These are phyloP conservation scores for Malus hybrid DNA, from an alignment of 331 rosid genomes.

Conservation along the genomic window DNA sequence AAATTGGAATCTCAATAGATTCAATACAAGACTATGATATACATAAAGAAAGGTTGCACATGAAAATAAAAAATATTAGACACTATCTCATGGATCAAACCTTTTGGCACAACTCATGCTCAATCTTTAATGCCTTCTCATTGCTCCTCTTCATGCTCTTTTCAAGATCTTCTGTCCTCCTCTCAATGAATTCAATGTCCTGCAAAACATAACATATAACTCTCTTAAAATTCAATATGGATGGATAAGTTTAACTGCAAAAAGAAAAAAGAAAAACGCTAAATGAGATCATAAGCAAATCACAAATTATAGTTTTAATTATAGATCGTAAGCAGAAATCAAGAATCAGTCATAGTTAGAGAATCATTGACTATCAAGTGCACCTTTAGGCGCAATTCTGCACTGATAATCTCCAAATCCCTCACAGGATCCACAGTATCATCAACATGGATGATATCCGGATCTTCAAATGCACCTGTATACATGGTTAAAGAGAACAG, in stretches of 20 bases:
- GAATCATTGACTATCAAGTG: neutral
- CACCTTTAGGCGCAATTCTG: constrained; percentile 88
- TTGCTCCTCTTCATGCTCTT: constrained; percentile 99
- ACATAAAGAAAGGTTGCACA: neutral
- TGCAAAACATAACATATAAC: constrained; percentile 19
- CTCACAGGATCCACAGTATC: constrained; percentile 95
- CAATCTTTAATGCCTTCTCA: constrained; percentile 88
- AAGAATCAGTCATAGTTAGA: neutral
- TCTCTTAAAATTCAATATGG: constrained; percentile 1
- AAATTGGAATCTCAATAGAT: neutral
- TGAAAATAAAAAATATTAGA: neutral
- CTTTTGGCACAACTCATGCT: constrained; percentile 78
- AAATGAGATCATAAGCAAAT: neutral
- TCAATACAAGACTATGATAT: neutral
- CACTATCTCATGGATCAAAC: constrained; percentile 24
- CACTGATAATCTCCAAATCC: constrained; percentile 81
- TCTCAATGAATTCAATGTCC: constrained; percentile 91
- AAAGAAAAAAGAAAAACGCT: neutral
- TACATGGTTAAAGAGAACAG: neutral
- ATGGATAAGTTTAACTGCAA: neutral
- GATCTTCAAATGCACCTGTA: constrained; percentile 95
- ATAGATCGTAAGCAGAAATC: neutral
- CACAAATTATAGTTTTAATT: neutral
- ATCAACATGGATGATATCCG: constrained; percentile 93
- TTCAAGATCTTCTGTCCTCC: constrained; percentile 75